Base-by-base conservation (phyloP, 2,329 filamentous ascomycete species). In the Penicillium sp. region DNA sequence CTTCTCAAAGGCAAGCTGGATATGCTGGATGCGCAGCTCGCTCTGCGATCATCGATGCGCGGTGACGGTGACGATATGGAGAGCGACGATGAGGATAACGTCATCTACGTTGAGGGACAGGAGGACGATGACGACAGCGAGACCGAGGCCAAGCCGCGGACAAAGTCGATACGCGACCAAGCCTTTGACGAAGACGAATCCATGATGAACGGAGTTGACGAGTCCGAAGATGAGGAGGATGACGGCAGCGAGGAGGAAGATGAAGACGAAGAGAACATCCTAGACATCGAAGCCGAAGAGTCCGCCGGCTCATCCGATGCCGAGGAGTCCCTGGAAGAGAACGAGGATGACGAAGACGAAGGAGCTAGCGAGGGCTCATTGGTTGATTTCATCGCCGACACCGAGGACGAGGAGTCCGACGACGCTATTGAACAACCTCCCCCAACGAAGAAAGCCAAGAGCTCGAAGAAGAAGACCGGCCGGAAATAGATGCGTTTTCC, bases 1-100 rank as follows among this genome's bases (percentile, higher is more conserved):
- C 81, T 90, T 16, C 78, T 98, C 50, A 96, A 96, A 74, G 93
- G 93, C 20, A 95, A 96, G 70, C 77, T 98, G 26, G 91, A 97
- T 64, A 88, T 98, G 81, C 77, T 97, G 40, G 86, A 93, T 61
- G 85, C 88, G 6, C 93, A 98, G 71, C 84, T 97, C 68, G 82
- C 87, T 59, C 73, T 95, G 59, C 78, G 93, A 40, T 82, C 81
- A 60, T 80, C 78, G 51, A 81, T 89, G 69, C 81, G 85, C 60
- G 77, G 72, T 40, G 64, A 67, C 4, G 59, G 61, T 11, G 62
- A 69, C 39, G 60, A 59, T n/a, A 52, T 66, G 57, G 67, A 69
- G 18, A 69, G 71, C 35, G 69, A 86, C 6, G 83, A 85, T 31
- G 84, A 88, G 53, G 81, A 81, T n/a, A 81, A 78, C 16, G 77